phyloP scores from a whole-genome alignment of 2,329 filamentous ascomycete genomes.

The Exophiala oligosperma region DNA sequence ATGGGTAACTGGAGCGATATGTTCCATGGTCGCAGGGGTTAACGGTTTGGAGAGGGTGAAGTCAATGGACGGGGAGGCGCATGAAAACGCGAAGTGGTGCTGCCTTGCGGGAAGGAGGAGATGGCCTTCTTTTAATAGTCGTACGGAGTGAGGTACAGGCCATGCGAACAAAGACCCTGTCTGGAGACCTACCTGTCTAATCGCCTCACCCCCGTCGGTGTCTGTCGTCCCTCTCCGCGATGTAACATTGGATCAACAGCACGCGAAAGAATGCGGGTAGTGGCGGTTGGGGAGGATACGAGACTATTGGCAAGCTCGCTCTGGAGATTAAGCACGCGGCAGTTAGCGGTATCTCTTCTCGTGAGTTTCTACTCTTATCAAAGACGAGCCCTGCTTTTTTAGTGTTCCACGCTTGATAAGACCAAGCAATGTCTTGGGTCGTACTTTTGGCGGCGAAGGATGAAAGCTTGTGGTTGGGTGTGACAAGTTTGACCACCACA shows the following conservation, averaged over 20 bases:
- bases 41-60: neutral
- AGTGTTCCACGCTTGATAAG: too few species aligned
- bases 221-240: slow-evolving; percentile 9
- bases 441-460: too few species aligned
- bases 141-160: too few species aligned
- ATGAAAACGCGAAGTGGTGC: slow-evolving; percentile 8
- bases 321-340: slow-evolving; percentile 10
- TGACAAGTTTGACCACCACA: too few species aligned
- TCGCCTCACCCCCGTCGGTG: neutral
- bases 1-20: slow-evolving; percentile 21
- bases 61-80: slow-evolving; percentile 5
- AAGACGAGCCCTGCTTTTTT: too few species aligned
- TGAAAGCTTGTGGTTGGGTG: too few species aligned
- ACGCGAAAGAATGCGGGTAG: slow-evolving; percentile 2
- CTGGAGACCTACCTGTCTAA: neutral
- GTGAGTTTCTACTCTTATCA: too few species aligned
- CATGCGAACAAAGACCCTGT: too few species aligned
- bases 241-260: slow-evolving; percentile 19
- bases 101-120: neutral
- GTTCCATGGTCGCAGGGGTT: slow-evolving; percentile 12
- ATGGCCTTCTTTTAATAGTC: too few species aligned
- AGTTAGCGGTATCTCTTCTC: slow-evolving; percentile 18
- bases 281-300: neutral
- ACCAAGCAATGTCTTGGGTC: too few species aligned
- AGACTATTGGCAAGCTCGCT: slow-evolving; percentile 8